phyloP scores from a whole-genome alignment of 108 stramenopile genomes.

The Fistulifera solaris region DNA sequence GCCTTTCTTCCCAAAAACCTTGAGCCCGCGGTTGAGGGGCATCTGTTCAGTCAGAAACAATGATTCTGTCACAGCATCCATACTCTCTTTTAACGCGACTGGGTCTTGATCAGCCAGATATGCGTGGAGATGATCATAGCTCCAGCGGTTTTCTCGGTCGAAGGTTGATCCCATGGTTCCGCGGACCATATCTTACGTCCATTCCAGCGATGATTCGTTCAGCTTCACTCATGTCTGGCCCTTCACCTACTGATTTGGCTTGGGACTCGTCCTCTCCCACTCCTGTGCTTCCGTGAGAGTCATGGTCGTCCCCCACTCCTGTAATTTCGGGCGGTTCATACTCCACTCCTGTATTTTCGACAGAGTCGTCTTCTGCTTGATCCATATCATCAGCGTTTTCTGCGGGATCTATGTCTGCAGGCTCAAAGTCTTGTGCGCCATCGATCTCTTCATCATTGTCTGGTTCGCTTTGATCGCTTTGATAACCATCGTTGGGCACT shows the following conservation, averaged over 20 bases:
- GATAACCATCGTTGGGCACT: not conserved
- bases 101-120: not conserved
- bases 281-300: not conserved
- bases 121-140: not conserved
- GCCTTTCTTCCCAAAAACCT: slow-evolving; percentile 26
- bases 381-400: not conserved
- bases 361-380: not conserved
- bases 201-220: not conserved
- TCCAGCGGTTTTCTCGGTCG: not conserved
- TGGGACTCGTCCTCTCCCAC: not conserved
- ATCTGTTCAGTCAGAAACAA: slow-evolving; percentile 11
- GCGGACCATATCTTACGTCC: not conserved
- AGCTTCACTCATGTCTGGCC: not conserved
- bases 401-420: not conserved
- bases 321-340: too few relatives aligned
- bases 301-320: too few relatives aligned
- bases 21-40: slow-evolving; percentile 4
- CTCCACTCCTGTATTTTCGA: too few relatives aligned
- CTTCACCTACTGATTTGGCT: not conserved
- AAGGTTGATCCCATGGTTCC: not conserved
- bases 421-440: not conserved
- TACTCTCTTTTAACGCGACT: not conserved
- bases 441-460: not conserved
- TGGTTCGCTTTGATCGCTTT: not conserved
- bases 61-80: not conserved